Base-by-base conservation (phyloP, 352 stramenopile species). In the Globisporangium nagaii region DNA sequence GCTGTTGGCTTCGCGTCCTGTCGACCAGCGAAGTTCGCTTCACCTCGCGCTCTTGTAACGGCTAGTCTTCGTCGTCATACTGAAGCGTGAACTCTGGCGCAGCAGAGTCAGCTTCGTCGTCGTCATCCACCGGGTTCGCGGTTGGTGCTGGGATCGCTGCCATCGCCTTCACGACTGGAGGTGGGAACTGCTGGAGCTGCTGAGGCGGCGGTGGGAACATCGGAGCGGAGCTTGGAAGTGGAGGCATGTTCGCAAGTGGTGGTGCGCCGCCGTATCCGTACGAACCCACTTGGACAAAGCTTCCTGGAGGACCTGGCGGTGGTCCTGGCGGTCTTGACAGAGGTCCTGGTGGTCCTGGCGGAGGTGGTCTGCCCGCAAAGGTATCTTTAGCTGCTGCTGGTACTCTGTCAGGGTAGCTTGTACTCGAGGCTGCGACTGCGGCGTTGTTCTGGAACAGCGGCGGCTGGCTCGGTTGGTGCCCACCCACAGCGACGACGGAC, bases 11-110 rank as follows among this genome's bases (percentile, higher is more conserved):
- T n/a, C n/a, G n/a, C n/a, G n/a, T n/a, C n/a, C n/a, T n/a, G n/a
- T n/a, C n/a, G n/a, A n/a, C n/a, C n/a, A n/a, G n/a, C n/a, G n/a
- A 22, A 20, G 37, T 24, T 24, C n/a, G 6, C 36, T 39, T 12
- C 17, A 36, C 22, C 22, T 45, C 37, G 37, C n/a, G 22, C 17
- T 11, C 19, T n/a, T 17, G 37, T 24, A 9, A 50, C 17, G 17
- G 13, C 31, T 25, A 88, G 41, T 90, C 80, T 19, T 90, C 80
- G 39, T 90, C 80, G 49, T 90, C 80, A 57, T 90, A 90, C 54
- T 90, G 70, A 42, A 90, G 65, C 5, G 66, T 86, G 61, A 90
- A 90, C 63, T 88, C 75, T 5, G 79, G 73, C 19, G 68, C 78
- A 25, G 55, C 60, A 17, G 65, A 71, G 4, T 87, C 79, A 9